phyloP scores from a whole-genome alignment of 1,139 yeast genomes.

The Protomyces lactucae-debilis region DNA sequence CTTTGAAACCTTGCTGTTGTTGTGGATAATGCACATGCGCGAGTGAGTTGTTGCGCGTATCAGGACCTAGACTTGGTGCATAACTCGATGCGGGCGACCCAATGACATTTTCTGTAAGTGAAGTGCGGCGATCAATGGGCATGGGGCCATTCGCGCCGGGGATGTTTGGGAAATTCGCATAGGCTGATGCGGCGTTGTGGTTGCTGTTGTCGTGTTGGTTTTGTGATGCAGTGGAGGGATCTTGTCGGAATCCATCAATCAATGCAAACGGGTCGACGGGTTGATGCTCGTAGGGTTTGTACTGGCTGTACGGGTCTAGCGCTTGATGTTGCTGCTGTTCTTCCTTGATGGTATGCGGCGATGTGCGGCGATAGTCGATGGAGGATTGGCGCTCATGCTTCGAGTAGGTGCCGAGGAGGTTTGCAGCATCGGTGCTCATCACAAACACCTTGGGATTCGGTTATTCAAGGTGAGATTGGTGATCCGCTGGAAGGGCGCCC shows the following conservation, averaged over 20 bases:
- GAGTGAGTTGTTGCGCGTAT: constrained; percentile 15
- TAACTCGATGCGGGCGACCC: constrained; percentile 22
- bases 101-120: background rate
- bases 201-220: background rate
- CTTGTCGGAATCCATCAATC: background rate
- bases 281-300: background rate
- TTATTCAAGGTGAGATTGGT: background rate
- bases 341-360: background rate
- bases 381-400: background rate
- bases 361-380: background rate
- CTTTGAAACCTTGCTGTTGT: constrained; percentile 8
- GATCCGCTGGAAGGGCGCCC: background rate
- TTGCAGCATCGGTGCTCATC: background rate
- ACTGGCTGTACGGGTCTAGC: background rate
- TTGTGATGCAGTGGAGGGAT: background rate
- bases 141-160: background rate
- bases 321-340: background rate
- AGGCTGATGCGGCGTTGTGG: background rate
- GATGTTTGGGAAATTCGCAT: background rate
- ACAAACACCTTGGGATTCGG: background rate
- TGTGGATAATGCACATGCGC: constrained; percentile 6
- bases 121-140: background rate
- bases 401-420: background rate
- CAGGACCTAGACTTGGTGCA: constrained; percentile 15
- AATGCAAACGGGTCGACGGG: background rate